phyloP scores from a whole-genome alignment of 2,329 filamentous ascomycete species.

The Alternaria gansuensis region DNA sequence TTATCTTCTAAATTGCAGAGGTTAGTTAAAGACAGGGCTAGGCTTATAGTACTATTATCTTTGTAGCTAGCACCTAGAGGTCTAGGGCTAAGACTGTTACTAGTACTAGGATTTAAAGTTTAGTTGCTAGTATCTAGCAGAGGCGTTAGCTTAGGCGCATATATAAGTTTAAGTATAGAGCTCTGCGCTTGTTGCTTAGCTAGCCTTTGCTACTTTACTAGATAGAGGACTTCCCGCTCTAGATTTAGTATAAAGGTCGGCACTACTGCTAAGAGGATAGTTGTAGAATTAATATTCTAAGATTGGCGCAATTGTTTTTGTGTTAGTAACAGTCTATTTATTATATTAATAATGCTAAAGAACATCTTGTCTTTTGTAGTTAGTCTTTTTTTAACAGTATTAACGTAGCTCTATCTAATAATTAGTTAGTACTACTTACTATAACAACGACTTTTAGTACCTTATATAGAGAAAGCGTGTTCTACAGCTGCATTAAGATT shows the following conservation, averaged over 20 bases:
- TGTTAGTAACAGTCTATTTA: constrained; percentile 12
- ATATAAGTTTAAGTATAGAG: constrained; percentile 14
- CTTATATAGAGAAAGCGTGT: constrained; percentile 21
- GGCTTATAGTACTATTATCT: constrained; percentile 13
- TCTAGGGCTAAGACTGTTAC: constrained; percentile 7
- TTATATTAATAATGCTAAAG: constrained; percentile 11
- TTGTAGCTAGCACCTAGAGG: constrained; percentile 4
- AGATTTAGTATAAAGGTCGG: constrained; percentile 13
- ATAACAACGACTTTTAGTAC: constrained; percentile 16
- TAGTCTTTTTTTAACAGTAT: constrained; percentile 15
- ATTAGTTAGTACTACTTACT: constrained; percentile 24
- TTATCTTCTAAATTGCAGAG: constrained; percentile 13
- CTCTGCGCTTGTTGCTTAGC: constrained; percentile 20
- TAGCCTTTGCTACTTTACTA: constrained; percentile 21
- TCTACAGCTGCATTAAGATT: neutral
- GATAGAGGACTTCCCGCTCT: constrained; percentile 18
- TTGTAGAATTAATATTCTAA: constrained; percentile 13
- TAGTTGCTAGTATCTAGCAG: constrained; percentile 8
- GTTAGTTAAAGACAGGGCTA: neutral
- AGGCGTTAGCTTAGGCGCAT: constrained; percentile 17
- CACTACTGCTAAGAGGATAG: constrained; percentile 14
- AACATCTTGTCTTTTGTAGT: constrained; percentile 14
- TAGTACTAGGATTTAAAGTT: constrained; percentile 1
- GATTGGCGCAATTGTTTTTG: constrained; percentile 21
- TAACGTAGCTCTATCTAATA: constrained; percentile 13